Evolutionary conservation across 1,284 basidiomycete genomes (phyloP).

Genomic region (Marasmius oreades): DNA sequence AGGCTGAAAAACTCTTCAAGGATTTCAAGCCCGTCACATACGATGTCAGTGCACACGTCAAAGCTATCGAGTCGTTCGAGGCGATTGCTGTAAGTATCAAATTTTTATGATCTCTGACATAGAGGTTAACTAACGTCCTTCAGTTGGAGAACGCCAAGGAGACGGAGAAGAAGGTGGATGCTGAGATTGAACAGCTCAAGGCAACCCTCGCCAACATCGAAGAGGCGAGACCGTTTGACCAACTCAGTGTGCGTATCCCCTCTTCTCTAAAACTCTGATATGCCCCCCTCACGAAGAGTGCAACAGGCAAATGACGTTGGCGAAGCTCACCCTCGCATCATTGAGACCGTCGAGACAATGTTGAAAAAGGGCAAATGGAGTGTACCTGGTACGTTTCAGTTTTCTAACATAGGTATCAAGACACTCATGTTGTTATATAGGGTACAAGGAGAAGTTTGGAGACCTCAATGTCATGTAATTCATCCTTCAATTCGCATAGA

Average conservation of each 20-base stretch:
- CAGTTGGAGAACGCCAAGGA: conserved; percentile 91
- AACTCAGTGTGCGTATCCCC: conserved; percentile 72
- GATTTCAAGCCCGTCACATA: conserved; percentile 97
- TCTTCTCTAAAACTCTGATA: conserved; percentile 1
- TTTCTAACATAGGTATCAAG: neutral
- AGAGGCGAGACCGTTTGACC: conserved; percentile 96
- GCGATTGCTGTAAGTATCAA: conserved; percentile 81
- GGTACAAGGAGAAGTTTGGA: conserved; percentile 93
- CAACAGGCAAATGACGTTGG: conserved; percentile 84
- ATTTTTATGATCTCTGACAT: conserved; percentile 5
- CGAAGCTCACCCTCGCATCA: conserved; percentile 90
- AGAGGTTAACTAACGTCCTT: conserved; percentile 9
- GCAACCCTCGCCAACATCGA: conserved; percentile 96
- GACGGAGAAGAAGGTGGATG: conserved; percentile 88
- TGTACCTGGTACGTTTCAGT: conserved; percentile 68
- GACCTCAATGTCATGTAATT: conserved; percentile 85
- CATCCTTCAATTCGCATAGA: conserved; percentile 16
- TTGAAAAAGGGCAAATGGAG: conserved; percentile 99
- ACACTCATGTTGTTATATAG: conserved; percentile 32
- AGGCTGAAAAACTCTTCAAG: conserved; percentile 88
- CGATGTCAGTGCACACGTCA: conserved; percentile 88
- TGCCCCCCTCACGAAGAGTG: neutral
- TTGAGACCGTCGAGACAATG: conserved; percentile 94
- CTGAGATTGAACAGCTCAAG: conserved; percentile 91
- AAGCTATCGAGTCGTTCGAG: conserved; percentile 97